Base-by-base conservation (phyloP, 805 yeast genomes). In the Candida peoriensis region DNA sequence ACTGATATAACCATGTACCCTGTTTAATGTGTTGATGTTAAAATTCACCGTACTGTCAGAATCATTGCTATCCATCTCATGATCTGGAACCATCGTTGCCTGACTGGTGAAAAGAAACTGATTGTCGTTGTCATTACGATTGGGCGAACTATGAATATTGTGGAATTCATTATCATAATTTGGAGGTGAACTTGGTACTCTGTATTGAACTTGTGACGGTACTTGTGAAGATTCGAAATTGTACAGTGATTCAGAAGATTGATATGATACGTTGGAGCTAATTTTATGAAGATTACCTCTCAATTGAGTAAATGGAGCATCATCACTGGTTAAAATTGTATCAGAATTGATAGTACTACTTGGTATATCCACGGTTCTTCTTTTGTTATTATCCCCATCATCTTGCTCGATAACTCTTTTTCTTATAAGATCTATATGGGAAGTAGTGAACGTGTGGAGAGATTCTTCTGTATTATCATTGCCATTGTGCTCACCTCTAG, bases 131-230 rank as follows among this genome's bases (percentile, higher is more conserved):
- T 22, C 30, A 2, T 27, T 32, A 32, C 33, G 26, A 10, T 38
- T 43, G 2, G 53, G 52, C 4, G 54, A 49, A 18, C 48, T 41
- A 7, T 36, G 35, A 12, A 47, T 17, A 15, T 20, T 20, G 14
- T 15, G 20, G 29, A 5, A 25, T 28, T 19, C 24, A 20, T 22
- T 13, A 21, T 3, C n/a, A 11, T 13, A 28, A 20, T 30, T 21
- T 5, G 57, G 57, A 5, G 57, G 57, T 6, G 55, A 50, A 17
- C 52, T 47, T 4, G 57, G 52, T 4, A 47, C 12, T 17, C 19
- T 9, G 17, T 11, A 4, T 20, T 8, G 15, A 12, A 21, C 2
- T 21, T 18, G 17, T 24, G 17, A 2, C 27, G 33, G 19, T n/a
- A n/a, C n/a, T n/a, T n/a, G n/a, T n/a, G n/a, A n/a, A n/a, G n/a